phyloP scores from a whole-genome alignment of 2,329 filamentous ascomycete species.

The Hymenoscyphus infarciens region DNA sequence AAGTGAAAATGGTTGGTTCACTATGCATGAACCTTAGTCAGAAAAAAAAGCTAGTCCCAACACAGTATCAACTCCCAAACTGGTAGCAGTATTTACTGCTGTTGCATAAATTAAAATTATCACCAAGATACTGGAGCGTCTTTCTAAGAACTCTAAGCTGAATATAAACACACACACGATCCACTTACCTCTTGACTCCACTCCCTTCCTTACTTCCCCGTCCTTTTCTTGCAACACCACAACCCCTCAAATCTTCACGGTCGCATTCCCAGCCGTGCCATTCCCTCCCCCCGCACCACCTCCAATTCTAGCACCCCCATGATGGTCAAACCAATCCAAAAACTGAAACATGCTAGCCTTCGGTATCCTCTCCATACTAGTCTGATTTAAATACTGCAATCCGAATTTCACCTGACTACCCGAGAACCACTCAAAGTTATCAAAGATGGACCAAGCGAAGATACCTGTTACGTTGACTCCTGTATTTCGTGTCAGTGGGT shows the following conservation, averaged over 20 bases:
- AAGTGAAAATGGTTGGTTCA: too few relatives aligned
- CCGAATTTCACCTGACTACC: conserved; percentile 28
- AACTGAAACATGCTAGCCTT: conserved; percentile 34
- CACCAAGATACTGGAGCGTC: too few relatives aligned
- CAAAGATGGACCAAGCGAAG: conserved; percentile 84
- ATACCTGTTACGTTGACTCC: conserved; percentile 74
- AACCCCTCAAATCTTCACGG: neutral
- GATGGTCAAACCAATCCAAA: conserved; percentile 29
- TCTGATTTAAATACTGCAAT: conserved; percentile 36
- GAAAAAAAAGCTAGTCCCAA: too few relatives aligned
- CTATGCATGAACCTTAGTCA: too few relatives aligned
- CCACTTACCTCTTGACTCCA: too few relatives aligned
- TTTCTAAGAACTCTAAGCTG: too few relatives aligned
- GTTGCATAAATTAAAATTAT: too few relatives aligned
- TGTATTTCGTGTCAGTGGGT: neutral
- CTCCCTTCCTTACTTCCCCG: too few relatives aligned
- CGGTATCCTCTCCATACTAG: conserved; percentile 31
- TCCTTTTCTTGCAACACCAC: too few relatives aligned
- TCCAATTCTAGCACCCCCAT: conserved; percentile 18
- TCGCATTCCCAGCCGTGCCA: conserved; percentile 1
- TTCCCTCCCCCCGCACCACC: neutral
- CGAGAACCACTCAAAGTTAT: conserved; percentile 47
- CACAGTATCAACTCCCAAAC: too few relatives aligned
- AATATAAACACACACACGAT: too few relatives aligned
- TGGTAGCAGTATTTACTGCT: too few relatives aligned